phyloP scores from a whole-genome alignment of 306 rosid genomes.

The Cucurbita moschata region DNA sequence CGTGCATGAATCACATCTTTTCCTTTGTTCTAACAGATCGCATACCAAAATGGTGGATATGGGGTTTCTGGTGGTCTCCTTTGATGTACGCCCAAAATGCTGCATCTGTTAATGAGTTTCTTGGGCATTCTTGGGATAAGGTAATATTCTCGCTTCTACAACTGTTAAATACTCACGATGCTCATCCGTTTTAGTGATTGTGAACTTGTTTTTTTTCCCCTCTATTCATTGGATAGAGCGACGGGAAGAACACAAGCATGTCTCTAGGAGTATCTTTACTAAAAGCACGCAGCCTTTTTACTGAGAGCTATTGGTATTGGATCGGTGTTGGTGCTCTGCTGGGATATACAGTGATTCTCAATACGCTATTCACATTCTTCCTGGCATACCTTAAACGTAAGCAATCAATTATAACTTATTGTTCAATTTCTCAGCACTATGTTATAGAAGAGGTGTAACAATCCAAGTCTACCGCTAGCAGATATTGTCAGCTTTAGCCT shows the following conservation, averaged over 20 bases:
- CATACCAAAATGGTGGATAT: conserved; percentile 91
- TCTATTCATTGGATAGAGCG: conserved; percentile 26
- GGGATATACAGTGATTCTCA: conserved; percentile 85
- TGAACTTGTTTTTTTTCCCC: conserved; percentile 7
- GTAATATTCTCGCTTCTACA: conserved; percentile 23
- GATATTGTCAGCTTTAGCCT: too few species aligned
- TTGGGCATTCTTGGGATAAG: conserved; percentile 93
- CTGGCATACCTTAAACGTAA: conserved; percentile 90
- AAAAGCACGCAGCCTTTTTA: conserved; percentile 46
- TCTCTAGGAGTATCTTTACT: conserved; percentile 64
- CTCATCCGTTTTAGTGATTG: neutral
- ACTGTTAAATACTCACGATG: neutral
- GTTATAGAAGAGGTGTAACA: neutral
- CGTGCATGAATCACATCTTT: conserved; percentile 3
- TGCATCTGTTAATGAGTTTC: conserved; percentile 91
- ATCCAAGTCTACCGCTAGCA: too few species aligned
- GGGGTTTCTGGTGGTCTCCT: conserved; percentile 99
- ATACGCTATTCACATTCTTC: conserved; percentile 64
- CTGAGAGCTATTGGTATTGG: conserved; percentile 96
- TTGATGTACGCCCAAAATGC: conserved; percentile 94
- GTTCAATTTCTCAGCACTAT: conserved; percentile 6
- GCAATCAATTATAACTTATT: conserved; percentile 17
- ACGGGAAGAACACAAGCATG: conserved; percentile 33
- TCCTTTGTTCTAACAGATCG: conserved; percentile 36
- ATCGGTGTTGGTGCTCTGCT: conserved; percentile 92